A percentile compares a stretch with the other conserved stretches of the same genome.
These are phyloP conservation scores for Gentiana straminea DNA, from an alignment of 257 asterid genomes.

Conservation along the genomic window DNA sequence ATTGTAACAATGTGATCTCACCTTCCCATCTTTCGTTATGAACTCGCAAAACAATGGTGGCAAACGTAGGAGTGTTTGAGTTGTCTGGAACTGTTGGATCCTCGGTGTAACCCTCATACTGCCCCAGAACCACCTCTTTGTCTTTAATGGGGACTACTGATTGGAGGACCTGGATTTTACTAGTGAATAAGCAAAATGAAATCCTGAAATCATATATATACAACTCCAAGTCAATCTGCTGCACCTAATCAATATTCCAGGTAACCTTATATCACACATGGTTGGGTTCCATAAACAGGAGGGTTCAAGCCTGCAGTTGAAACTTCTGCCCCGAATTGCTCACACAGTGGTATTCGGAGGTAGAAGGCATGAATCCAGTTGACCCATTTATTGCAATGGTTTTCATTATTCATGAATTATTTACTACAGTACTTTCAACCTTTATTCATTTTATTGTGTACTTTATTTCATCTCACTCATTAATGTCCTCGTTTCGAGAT, in stretches of 20 bases:
- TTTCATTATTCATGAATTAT: background rate
- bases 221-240: background rate
- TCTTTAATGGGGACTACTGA: slow-evolving; percentile 74
- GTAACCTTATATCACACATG: background rate
- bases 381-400: no score
- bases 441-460: background rate
- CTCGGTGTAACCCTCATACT: slow-evolving; percentile 83
- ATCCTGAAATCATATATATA: background rate
- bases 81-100: slow-evolving; percentile 76
- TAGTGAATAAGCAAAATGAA: background rate
- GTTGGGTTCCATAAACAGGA: no score
- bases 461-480: background rate
- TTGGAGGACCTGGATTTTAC: slow-evolving; percentile 66
- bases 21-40: slow-evolving; percentile 97
- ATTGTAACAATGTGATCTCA: slow-evolving; percentile 10
- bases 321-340: no score
- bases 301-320: no score
- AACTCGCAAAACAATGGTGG: slow-evolving; percentile 50
- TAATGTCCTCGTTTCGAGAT: background rate
- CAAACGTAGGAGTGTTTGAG: slow-evolving; percentile 86
- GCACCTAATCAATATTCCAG: no score
- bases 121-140: slow-evolving; percentile 91
- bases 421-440: background rate
- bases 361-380: no score
- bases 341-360: no score